Percentiles rank a stretch among this genome's conserved stretches.
These are phyloP conservation scores for Sporothrix brunneoviolacea DNA, from an alignment of 2,329 filamentous ascomycete genomes.

Conservation along the genomic window DNA sequence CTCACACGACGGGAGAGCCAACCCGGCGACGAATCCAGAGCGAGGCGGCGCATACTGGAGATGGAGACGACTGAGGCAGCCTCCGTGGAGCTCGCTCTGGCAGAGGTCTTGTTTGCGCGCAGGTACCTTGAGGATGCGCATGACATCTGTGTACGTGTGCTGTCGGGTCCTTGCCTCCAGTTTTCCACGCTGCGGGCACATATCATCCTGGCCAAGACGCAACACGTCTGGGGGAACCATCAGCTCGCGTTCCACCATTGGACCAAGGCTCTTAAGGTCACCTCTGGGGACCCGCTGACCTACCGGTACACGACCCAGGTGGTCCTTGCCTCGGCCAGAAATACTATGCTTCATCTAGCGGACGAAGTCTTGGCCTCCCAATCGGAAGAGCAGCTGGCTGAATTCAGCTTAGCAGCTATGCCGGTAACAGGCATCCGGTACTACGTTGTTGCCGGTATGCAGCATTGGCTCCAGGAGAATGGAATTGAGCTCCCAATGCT, in stretches of 20 bases:
- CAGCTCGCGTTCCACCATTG: slow-evolving; percentile 2
- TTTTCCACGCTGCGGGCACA: slow-evolving; percentile 1
- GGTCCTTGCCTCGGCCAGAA: neutral
- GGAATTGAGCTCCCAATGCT: too few relatives aligned
- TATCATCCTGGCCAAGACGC: slow-evolving; percentile 1
- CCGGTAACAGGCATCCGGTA: neutral
- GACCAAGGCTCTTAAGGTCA: slow-evolving; percentile 3
- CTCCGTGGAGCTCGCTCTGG: too few relatives aligned
- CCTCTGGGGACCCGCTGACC: neutral
- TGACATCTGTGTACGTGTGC: neutral
- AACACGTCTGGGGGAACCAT: slow-evolving; percentile 1
- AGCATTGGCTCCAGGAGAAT: too few relatives aligned
- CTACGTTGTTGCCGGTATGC: slow-evolving; percentile 4
- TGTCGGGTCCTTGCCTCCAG: neutral
- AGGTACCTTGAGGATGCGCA: neutral
- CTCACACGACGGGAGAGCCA: too few relatives aligned
- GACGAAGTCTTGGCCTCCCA: neutral
- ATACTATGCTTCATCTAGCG: neutral
- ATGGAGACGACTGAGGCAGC: too few relatives aligned
- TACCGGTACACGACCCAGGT: slow-evolving; percentile 2
- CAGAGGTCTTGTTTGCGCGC: neutral
- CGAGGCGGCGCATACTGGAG: too few relatives aligned
- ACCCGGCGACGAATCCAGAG: too few relatives aligned
- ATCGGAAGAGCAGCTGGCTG: slow-evolving; percentile 1
- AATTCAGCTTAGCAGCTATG: neutral